Conservation (phyloP, 805 yeast species). For the Tetrapisispora taiwanensis region DNA sequence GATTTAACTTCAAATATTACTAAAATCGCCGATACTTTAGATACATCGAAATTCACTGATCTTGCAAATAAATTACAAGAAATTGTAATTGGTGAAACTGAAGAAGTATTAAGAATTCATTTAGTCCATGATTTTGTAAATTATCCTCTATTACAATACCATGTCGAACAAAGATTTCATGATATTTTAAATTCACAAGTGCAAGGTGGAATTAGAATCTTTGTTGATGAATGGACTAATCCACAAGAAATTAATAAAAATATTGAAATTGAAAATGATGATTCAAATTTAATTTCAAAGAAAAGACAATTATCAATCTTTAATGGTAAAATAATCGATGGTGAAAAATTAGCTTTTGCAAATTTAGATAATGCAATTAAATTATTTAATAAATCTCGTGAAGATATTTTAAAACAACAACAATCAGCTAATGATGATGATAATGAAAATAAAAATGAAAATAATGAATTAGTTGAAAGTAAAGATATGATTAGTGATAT, state of each 20-base stretch:
- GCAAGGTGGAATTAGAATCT: conserved; percentile 62
- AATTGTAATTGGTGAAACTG: conserved; percentile 31
- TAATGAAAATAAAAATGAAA: conserved; percentile 11
- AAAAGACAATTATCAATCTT: conserved; percentile 54
- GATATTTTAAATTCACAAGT: conserved; percentile 58
- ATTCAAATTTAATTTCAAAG: background rate
- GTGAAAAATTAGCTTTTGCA: conserved; percentile 80
- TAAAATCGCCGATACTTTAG: conserved; percentile 2
- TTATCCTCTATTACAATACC: conserved; percentile 32
- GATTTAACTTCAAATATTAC: conserved; percentile 15
- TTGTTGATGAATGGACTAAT: conserved; percentile 44
- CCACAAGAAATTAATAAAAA: conserved; percentile 13
- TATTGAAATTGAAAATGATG: background rate
- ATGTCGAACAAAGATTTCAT: conserved; percentile 45
- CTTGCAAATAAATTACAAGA: conserved; percentile 26
- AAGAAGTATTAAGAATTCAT: conserved; percentile 50
- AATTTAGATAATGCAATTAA: conserved; percentile 69
- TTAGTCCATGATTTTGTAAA: conserved; percentile 60
- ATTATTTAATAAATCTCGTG: conserved; percentile 29
- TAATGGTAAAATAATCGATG: conserved; percentile 68
- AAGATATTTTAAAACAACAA: conserved; percentile 21
- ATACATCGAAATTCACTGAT: conserved; percentile 20
- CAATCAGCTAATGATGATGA: conserved; percentile 8
- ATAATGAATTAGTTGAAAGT: conserved; percentile 3
- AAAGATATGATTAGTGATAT: conserved; percentile 41